These are phyloP conservation scores for Daldinia loculata DNA, from an alignment of 495 filamentous ascomycete genomes.

Conservation along the genomic window DNA sequence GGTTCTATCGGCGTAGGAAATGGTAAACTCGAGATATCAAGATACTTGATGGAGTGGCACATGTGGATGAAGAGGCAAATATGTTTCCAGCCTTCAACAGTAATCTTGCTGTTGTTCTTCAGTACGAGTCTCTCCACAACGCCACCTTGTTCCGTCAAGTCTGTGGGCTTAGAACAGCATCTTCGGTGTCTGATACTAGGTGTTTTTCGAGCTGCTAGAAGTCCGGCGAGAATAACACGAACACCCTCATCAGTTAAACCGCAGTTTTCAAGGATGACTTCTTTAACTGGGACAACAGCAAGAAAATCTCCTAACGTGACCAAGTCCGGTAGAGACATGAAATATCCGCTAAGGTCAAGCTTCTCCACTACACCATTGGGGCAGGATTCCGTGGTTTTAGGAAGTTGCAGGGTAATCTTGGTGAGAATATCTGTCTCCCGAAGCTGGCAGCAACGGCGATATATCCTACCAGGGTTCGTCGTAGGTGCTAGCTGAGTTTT, in stretches of 20 bases:
- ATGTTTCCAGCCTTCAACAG: constrained; percentile 87
- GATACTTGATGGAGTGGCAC: constrained; percentile 81
- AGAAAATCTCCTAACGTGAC: constrained; percentile 91
- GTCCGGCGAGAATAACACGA: constrained; percentile 82
- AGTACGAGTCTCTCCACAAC: constrained; percentile 86
- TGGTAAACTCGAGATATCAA: constrained; percentile 87
- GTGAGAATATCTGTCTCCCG: constrained; percentile 90
- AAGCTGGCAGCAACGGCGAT: constrained; percentile 92
- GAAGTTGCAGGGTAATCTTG: constrained; percentile 86
- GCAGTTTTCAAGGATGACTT: constrained; percentile 85
- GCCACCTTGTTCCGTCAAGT: constrained; percentile 61
- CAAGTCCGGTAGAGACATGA: constrained; percentile 81
- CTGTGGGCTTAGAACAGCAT: constrained; percentile 42
- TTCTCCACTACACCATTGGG: constrained; percentile 76
- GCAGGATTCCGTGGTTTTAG: constrained; percentile 68
- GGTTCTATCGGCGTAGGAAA: constrained; percentile 66
- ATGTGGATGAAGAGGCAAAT: constrained; percentile 90
- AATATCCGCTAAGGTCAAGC: constrained; percentile 84
- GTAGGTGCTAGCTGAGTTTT: constrained; percentile 76
- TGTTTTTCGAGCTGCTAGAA: constrained; percentile 80
- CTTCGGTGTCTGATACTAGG: constrained; percentile 55
- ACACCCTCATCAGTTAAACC: constrained; percentile 86
- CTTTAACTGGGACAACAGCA: constrained; percentile 88
- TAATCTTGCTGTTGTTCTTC: constrained; percentile 88
- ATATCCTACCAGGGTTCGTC: constrained; percentile 91